These are phyloP conservation scores for Microbotryomycetes sp. DNA, from an alignment of 1,284 basidiomycete species.

Conservation along the genomic window DNA sequence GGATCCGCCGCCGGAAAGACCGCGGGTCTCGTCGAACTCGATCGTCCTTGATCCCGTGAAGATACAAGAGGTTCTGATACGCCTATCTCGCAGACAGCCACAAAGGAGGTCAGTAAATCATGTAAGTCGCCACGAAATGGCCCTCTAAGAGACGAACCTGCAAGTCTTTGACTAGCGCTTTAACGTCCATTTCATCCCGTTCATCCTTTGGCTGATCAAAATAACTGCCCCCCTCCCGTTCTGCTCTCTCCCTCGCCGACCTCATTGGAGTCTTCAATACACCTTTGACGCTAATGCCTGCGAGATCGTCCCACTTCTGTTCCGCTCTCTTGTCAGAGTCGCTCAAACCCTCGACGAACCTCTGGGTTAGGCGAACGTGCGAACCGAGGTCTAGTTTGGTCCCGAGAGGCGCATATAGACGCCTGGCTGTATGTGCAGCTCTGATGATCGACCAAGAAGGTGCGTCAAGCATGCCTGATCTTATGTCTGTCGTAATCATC, in stretches of 20 bases:
- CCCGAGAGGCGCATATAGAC: constrained; percentile 74
- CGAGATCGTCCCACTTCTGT: constrained; percentile 8
- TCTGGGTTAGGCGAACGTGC: constrained; percentile 59
- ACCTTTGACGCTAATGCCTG: background rate
- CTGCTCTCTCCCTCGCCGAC: background rate
- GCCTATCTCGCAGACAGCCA: too few species aligned
- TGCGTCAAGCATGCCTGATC: constrained; percentile 67
- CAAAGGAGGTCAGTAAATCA: too few species aligned
- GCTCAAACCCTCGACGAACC: constrained; percentile 63
- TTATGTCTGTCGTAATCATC: constrained; percentile 59
- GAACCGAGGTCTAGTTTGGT: constrained; percentile 73
- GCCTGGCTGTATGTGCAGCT: constrained; percentile 62
- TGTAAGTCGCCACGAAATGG: too few species aligned
- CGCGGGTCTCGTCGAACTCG: constrained; percentile 56
- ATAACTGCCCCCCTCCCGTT: background rate
- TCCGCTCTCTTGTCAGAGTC: constrained; percentile 17
- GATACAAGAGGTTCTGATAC: constrained; percentile 51
- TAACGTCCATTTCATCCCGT: background rate
- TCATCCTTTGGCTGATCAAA: background rate
- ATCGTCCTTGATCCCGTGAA: constrained; percentile 65
- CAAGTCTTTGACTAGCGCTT: background rate
- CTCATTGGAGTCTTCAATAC: background rate
- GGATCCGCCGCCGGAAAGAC: constrained; percentile 50
- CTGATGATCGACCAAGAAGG: constrained; percentile 73
- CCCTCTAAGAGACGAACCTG: background rate